Percentiles rank a stretch among this genome's conserved stretches.
phyloP scores from a whole-genome alignment of 441 rosid genomes.

The Metrosideros polymorpha region DNA sequence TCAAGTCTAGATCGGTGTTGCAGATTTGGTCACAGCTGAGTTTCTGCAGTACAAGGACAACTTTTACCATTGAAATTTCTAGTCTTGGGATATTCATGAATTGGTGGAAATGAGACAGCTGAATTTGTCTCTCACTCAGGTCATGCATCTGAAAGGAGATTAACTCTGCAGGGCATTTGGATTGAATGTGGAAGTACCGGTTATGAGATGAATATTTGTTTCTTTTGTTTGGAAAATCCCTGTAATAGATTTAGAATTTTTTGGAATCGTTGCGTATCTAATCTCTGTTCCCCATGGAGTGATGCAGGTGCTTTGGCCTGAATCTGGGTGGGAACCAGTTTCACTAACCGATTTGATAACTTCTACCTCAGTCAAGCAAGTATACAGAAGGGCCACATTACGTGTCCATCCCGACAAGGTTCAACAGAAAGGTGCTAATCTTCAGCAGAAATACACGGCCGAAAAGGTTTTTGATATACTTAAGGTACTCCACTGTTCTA shows the following conservation, averaged over 20 bases:
- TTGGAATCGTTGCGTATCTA: neutral
- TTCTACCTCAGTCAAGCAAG: neutral
- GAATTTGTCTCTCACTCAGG: neutral
- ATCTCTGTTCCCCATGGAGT: neutral
- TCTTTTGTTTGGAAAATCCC: neutral
- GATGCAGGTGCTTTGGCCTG: neutral
- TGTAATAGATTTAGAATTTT: neutral
- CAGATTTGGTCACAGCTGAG: neutral
- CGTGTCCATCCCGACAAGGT: neutral
- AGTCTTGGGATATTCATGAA: neutral
- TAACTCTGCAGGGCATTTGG: neutral
- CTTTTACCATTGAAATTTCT: neutral
- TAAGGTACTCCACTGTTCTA: neutral
- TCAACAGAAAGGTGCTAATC: neutral
- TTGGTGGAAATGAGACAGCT: neutral
- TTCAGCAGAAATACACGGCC: neutral
- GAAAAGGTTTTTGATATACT: neutral
- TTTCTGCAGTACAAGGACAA: neutral
- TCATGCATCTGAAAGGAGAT: neutral
- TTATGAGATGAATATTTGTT: neutral
- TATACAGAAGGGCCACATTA: neutral
- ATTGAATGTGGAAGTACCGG: neutral
- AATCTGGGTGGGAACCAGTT: neutral
- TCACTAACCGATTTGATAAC: neutral
- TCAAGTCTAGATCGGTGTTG: neutral